These are phyloP conservation scores for Davidsoniella neocaledoniae DNA, from an alignment of 2,329 filamentous ascomycete species.

Conservation along the genomic window DNA sequence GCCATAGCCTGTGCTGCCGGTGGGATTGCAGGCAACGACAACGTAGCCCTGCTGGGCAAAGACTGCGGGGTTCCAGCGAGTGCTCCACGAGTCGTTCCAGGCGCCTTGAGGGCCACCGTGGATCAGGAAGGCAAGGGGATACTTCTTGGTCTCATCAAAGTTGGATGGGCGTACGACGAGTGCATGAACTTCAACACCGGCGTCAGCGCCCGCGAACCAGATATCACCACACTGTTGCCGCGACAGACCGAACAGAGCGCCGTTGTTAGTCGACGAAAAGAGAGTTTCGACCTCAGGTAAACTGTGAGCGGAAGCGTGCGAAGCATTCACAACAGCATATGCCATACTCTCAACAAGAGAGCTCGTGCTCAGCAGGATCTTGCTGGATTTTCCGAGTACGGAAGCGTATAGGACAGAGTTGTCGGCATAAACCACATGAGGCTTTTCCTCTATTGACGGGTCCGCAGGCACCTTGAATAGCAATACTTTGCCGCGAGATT, in stretches of 20 bases:
- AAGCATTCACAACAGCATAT: slow-evolving; percentile 43
- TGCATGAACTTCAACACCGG: slow-evolving; percentile 49
- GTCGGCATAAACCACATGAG: slow-evolving; percentile 31
- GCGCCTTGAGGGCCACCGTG: slow-evolving; percentile 71
- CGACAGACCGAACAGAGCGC: slow-evolving; percentile 49
- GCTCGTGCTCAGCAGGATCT: slow-evolving; percentile 47
- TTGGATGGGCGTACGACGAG: slow-evolving; percentile 44
- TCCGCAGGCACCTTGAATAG: slow-evolving; percentile 46
- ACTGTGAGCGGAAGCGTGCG: slow-evolving; percentile 21
- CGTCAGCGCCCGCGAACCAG: slow-evolving; percentile 27
- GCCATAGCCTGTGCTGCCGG: slow-evolving; percentile 68
- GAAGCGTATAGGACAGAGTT: slow-evolving; percentile 38
- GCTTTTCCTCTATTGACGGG: slow-evolving; percentile 29
- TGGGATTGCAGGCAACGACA: slow-evolving; percentile 67
- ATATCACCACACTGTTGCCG: slow-evolving; percentile 48
- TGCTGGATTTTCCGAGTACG: slow-evolving; percentile 29
- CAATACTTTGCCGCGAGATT: slow-evolving; percentile 46
- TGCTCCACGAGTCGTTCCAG: slow-evolving; percentile 62
- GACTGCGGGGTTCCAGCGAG: slow-evolving; percentile 70
- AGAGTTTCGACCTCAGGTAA: slow-evolving; percentile 19
- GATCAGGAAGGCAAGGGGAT: slow-evolving; percentile 63
- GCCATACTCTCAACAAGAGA: slow-evolving; percentile 57
- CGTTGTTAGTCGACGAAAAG: slow-evolving; percentile 49
- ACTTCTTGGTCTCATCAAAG: slow-evolving; percentile 55
- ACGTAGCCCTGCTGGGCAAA: slow-evolving; percentile 82